These are phyloP conservation scores for Astragalus membranaceus DNA, from an alignment of 306 rosid genomes.

Conservation along the genomic window DNA sequence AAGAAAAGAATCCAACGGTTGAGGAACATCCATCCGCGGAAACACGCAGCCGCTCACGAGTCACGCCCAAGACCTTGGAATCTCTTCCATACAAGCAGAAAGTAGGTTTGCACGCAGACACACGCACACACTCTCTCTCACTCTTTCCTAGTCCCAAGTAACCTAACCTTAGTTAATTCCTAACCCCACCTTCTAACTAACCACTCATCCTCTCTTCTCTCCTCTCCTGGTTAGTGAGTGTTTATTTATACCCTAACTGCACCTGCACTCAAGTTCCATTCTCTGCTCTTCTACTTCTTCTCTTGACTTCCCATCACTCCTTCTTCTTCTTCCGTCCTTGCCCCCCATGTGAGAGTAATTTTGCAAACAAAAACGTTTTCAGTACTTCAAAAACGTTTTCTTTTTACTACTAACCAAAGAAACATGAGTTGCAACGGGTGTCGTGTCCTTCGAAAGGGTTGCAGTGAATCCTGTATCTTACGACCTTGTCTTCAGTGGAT, in stretches of 20 bases:
- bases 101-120: slow-evolving; percentile 8
- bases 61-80: slow-evolving; percentile 83
- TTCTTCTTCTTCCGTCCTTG: neutral
- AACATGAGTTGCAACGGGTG: slow-evolving; percentile 98
- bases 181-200: neutral
- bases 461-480: slow-evolving; percentile 85
- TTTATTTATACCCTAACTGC: slow-evolving; percentile 38
- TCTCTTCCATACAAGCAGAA: slow-evolving; percentile 35
- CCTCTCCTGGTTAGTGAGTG: neutral
- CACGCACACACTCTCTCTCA: neutral
- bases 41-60: slow-evolving; percentile 99
- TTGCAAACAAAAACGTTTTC: neutral
- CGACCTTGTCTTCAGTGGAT: slow-evolving; percentile 94
- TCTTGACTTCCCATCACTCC: neutral
- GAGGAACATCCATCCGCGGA: slow-evolving; percentile 91
- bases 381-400: neutral
- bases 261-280: slow-evolving; percentile 13
- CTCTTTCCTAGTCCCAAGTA: neutral
- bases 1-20: slow-evolving; percentile 67
- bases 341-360: slow-evolving; percentile 24
- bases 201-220: neutral
- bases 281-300: neutral
- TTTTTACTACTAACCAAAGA: neutral
- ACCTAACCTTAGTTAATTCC: slow-evolving; percentile 40
- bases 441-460: slow-evolving; percentile 94